Evolutionary conservation across 768 basidiomycete genomes (phyloP), one percentile per base, ranked within the genome.

Genomic region (Kwoniella pini): DNA sequence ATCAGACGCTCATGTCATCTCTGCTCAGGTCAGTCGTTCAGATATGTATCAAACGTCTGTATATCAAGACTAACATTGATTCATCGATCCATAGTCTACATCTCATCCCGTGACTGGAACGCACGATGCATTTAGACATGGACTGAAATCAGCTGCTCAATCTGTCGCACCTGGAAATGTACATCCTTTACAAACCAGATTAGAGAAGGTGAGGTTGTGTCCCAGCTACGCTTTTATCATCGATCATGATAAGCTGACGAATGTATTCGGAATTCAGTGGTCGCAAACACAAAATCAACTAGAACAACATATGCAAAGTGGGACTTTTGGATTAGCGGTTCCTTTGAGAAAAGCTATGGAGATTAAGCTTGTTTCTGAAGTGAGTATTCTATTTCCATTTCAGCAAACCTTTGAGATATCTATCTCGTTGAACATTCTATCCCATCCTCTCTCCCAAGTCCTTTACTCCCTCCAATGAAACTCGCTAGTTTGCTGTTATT

Each of bases 311-410:
- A 81, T 95, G 80, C 85, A 91, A 74, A 86, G 94, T 44, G 86
- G 91, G 77, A 75, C 88, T 30, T 88, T 87, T 71, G 96, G 96
- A 33, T 77, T 97, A 68, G 91, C 91, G 74, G 87, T 89, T 19
- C 96, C 96, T 1, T 85, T 95, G 79, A 85, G 94, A 28, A 82
- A 86, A 53, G 82, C 96, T 65, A 98, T 98, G 96, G 96, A 99
- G 79, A 85, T 92, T 73, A 88, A 88, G 81, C 84, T 93, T 40
- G 90, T 94, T 9, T 80, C 84, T 31, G 78, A 84, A 57, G 94
- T 94, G 69, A 66, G 88, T 81, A 13, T 28, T 6, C 15, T n/a
- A n/a, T n/a, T n/a, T n/a, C n/a, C n/a, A n/a, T n/a, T n/a, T n/a
- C n/a, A n/a, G n/a, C n/a, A n/a, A n/a, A n/a, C n/a, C n/a, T n/a